Conservation (phyloP, 768 basidiomycete species). For the Pholiota molesta region DNA sequence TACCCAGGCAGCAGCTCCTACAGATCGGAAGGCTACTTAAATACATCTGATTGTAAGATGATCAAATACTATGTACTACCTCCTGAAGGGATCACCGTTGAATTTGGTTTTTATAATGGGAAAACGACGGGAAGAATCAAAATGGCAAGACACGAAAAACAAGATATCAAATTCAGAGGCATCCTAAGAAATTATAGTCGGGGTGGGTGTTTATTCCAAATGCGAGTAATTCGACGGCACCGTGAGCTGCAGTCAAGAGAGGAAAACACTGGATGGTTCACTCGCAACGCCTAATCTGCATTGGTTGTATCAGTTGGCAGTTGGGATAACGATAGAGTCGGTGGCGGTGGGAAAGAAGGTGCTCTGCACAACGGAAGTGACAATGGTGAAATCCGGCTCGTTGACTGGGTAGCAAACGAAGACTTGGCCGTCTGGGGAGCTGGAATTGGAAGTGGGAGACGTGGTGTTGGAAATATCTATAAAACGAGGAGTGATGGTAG, state of each 20-base stretch:
- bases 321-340: too few species aligned
- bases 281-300: not conserved
- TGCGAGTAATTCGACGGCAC: not conserved
- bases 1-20: too few species aligned
- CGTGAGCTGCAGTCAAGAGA: not conserved
- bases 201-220: not conserved
- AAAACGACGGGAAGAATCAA: too few species aligned
- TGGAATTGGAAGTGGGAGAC: too few species aligned
- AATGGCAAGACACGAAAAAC: not conserved
- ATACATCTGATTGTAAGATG: too few species aligned
- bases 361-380: not conserved
- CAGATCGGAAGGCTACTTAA: too few species aligned
- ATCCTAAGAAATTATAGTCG: not conserved
- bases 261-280: not conserved
- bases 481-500: too few species aligned
- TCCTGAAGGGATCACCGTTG: too few species aligned
- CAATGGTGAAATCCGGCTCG: not conserved
- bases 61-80: too few species aligned
- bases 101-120: too few species aligned
- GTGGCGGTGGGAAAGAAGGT: not conserved
- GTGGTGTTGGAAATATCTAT: too few species aligned
- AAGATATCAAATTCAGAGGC: not conserved
- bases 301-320: not conserved
- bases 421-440: not conserved
- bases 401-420: not conserved